Conservation (phyloP, 441 rosid genomes). For the Arabidopsis hybrid region DNA sequence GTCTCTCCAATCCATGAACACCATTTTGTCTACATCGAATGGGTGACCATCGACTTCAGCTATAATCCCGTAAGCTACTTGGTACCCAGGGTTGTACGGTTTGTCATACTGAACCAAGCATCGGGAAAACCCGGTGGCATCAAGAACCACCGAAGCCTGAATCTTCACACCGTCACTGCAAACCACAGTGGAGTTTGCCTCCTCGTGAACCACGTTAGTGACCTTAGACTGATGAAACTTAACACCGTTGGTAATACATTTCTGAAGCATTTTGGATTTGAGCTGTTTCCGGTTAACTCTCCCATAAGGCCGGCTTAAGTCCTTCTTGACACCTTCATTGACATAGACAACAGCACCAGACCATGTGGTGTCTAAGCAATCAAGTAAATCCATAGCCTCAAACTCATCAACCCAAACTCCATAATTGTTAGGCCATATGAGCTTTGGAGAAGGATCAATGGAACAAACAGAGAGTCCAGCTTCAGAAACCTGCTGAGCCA, state of each 20-base stretch:
- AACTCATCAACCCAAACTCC: slow-evolving; percentile 99
- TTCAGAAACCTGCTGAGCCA: slow-evolving; percentile 91
- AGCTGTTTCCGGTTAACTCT: slow-evolving; percentile 90
- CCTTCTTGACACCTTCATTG: slow-evolving; percentile 62
- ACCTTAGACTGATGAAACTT: slow-evolving; percentile 93
- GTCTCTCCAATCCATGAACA: slow-evolving; percentile 99
- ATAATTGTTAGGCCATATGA: slow-evolving; percentile 97
- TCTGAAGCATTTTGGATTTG: slow-evolving; percentile 90
- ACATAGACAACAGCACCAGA: slow-evolving; percentile 85
- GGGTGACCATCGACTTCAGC: slow-evolving; percentile 97
- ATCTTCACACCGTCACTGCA: slow-evolving; percentile 84
- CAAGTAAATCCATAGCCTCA: slow-evolving; percentile 94
- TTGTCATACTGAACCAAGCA: slow-evolving; percentile 94
- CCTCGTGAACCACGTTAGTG: slow-evolving; percentile 83
- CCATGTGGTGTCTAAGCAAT: slow-evolving; percentile 93
- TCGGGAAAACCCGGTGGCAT: slow-evolving; percentile 95
- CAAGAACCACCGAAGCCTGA: slow-evolving; percentile 86
- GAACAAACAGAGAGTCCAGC: slow-evolving; percentile 91
- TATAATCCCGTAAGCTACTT: slow-evolving; percentile 90
- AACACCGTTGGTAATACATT: slow-evolving; percentile 84
- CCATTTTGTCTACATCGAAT: slow-evolving; percentile 88
- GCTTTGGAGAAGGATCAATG: slow-evolving; percentile 82
- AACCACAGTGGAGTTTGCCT: slow-evolving; percentile 76
- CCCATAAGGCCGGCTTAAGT: slow-evolving; percentile 85
- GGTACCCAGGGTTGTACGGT: slow-evolving; percentile 95